Base-by-base conservation (phyloP, 345 rosid species). In the Sonneratia caseolaris region DNA sequence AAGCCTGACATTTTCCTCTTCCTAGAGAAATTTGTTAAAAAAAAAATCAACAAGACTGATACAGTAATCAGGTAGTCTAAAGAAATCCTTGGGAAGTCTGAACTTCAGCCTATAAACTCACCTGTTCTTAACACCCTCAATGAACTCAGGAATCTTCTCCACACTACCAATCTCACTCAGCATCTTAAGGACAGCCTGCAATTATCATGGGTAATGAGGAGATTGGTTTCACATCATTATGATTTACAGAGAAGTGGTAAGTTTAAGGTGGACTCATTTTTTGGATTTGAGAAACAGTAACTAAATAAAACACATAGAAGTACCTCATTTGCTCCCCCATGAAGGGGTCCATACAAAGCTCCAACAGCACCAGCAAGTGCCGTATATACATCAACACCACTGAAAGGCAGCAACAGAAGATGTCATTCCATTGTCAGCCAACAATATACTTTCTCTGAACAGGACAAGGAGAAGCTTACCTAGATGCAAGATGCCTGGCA, bases 1-100 rank as follows among this genome's bases (percentile, higher is more conserved):
- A 95, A 95, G 72, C 99, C 99, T n/a, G 97, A 95, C 99, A 95
- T 90, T 86, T 95, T 95, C 79, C 92, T 81, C 82, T 90, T 95
- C 86, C 99, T 95, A 47, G 5, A 42, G 45, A 42, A 42, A 42
- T 42, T 42, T 42, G 5, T 4, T 4, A 42, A 42, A 42, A 4
- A 38, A 62, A 13, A 74, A 57, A 69, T 66, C 3, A 37, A 32
- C 10, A 55, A 74, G 56, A 32, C 24, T 16, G 18, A 15, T 16
- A 22, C 55, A 55, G 42, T 69, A 19, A 51, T 51, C 19, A 19
- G 57, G n/a, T 15, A 51, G 57, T 51, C 4, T 56, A 56, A 56
- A 21, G 61, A n/a, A 56, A 56, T 15, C 22, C 61, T 56, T 5
- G 61, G 27, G 61, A 56, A 14, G 16, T 5, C 16, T 56, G 27